These are phyloP conservation scores for Alternaria sp. DNA, from an alignment of 2,329 filamentous ascomycete genomes.

Conservation along the genomic window DNA sequence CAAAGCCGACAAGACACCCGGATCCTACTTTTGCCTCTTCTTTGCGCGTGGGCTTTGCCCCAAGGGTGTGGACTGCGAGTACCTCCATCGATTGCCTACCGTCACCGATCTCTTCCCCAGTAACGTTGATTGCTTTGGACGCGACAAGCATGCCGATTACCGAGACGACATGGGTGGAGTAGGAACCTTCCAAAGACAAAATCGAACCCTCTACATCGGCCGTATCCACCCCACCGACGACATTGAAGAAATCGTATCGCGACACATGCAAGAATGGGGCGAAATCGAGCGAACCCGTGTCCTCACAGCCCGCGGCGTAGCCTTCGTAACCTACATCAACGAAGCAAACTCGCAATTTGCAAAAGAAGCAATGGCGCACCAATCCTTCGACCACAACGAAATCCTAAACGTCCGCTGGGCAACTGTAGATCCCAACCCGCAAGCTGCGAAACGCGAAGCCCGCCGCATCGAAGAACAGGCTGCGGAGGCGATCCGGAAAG, in stretches of 20 bases:
- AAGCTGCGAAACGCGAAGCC: conserved; percentile 91
- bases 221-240: conserved; percentile 95
- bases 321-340: conserved; percentile 93
- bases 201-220: conserved; percentile 91
- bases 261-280: conserved; percentile 97
- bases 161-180: conserved; percentile 98
- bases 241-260: conserved; percentile 92
- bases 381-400: conserved; percentile 88
- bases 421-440: conserved; percentile 93
- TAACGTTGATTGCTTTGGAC: conserved; percentile 93
- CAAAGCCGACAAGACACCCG: conserved; percentile 58
- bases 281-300: conserved; percentile 88
- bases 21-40: conserved; percentile 91
- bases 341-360: conserved; percentile 62
- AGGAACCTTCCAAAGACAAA: conserved; percentile 91
- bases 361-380: conserved; percentile 92
- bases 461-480: conserved; percentile 92
- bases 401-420: conserved; percentile 97
- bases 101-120: conserved; percentile 91
- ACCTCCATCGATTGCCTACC: conserved; percentile 86
- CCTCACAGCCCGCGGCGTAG: conserved; percentile 86
- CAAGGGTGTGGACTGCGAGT: conserved; percentile 91
- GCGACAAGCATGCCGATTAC: conserved; percentile 93
- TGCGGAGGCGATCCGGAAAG: conserved; percentile 87
- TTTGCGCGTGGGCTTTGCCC: conserved; percentile 85